Conservation (phyloP, 192 early-diverging fungal genomes). For the Chytriomyces hyalinus region DNA sequence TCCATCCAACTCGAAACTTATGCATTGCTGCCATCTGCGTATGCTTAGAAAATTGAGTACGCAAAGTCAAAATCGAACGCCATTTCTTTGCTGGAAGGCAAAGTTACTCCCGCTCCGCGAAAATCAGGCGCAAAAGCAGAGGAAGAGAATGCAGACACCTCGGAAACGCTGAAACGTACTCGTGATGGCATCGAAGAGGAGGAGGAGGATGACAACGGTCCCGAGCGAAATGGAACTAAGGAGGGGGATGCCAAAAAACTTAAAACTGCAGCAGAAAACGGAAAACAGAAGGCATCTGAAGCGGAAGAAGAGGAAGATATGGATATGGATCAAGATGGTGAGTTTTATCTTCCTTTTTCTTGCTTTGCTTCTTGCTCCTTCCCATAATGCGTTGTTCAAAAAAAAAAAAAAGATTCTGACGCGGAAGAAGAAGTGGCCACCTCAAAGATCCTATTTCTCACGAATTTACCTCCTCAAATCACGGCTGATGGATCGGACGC, state of each 20-base stretch:
- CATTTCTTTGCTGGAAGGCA: slow-evolving; percentile 71
- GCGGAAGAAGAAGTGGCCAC: slow-evolving; percentile 17
- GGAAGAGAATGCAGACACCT: background rate
- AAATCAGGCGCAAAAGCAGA: slow-evolving; percentile 7
- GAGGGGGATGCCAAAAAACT: slow-evolving; percentile 27
- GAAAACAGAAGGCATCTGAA: background rate
- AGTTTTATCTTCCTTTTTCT: slow-evolving; percentile 3
- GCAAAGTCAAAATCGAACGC: slow-evolving; percentile 78
- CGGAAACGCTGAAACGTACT: slow-evolving; percentile 5
- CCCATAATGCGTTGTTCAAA: background rate
- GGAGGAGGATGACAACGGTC: slow-evolving; percentile 30
- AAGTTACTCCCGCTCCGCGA: slow-evolving; percentile 1
- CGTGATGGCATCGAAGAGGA: slow-evolving; percentile 18
- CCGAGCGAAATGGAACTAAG: background rate
- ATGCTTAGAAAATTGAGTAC: slow-evolving; percentile 70
- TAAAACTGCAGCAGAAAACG: background rate
- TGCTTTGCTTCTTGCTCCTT: background rate
- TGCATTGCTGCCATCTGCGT: too few relatives aligned
- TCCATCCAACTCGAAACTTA: background rate
- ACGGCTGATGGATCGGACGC: slow-evolving; percentile 47
- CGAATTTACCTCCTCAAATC: slow-evolving; percentile 46
- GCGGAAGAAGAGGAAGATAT: slow-evolving; percentile 27
- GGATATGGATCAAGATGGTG: slow-evolving; percentile 42
- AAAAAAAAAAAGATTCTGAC: background rate
- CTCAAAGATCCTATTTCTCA: slow-evolving; percentile 54